Evolutionary conservation across 2,329 filamentous ascomycete species (phyloP).

Genomic region (Phoma sp.): DNA sequence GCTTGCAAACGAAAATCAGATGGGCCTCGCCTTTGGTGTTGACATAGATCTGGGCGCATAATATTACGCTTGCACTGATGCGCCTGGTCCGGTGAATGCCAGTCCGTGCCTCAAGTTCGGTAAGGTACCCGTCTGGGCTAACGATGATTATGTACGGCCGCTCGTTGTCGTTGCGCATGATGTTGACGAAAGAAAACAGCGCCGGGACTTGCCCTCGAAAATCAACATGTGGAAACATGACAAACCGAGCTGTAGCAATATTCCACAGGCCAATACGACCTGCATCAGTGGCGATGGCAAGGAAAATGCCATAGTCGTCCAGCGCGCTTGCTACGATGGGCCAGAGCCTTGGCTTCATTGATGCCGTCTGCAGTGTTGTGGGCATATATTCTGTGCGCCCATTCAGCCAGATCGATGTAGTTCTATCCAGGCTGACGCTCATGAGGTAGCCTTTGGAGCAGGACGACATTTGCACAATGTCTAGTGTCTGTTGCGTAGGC

Average conservation of each 20-base stretch:
- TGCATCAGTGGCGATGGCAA: slow-evolving; percentile 68
- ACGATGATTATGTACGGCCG: slow-evolving; percentile 62
- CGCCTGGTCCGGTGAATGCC: slow-evolving; percentile 42
- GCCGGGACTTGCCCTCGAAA: slow-evolving; percentile 66
- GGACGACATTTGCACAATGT: slow-evolving; percentile 69
- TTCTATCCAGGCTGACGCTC: slow-evolving; percentile 73
- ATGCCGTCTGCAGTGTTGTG: slow-evolving; percentile 38
- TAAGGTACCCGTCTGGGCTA: slow-evolving; percentile 67
- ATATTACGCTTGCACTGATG: slow-evolving; percentile 34
- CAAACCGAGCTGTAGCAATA: slow-evolving; percentile 63
- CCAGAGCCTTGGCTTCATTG: slow-evolving; percentile 47
- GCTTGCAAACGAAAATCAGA: slow-evolving; percentile 43
- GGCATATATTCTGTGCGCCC: slow-evolving; percentile 39
- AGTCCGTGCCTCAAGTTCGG: slow-evolving; percentile 60
- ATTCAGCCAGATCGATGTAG: slow-evolving; percentile 66
- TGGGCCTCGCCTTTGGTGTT: slow-evolving; percentile 33
- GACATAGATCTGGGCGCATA: slow-evolving; percentile 38
- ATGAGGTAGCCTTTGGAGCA: slow-evolving; percentile 69
- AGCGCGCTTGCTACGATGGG: slow-evolving; percentile 66
- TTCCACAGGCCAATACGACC: slow-evolving; percentile 69
- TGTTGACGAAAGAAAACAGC: slow-evolving; percentile 61
- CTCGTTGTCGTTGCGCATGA: slow-evolving; percentile 36
- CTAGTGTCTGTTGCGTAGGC: slow-evolving; percentile 68
- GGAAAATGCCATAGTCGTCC: slow-evolving; percentile 67
- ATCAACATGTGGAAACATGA: slow-evolving; percentile 58